Base-by-base conservation (phyloP, 2,329 filamentous ascomycete species). In the Chlorencoelia australis region DNA sequence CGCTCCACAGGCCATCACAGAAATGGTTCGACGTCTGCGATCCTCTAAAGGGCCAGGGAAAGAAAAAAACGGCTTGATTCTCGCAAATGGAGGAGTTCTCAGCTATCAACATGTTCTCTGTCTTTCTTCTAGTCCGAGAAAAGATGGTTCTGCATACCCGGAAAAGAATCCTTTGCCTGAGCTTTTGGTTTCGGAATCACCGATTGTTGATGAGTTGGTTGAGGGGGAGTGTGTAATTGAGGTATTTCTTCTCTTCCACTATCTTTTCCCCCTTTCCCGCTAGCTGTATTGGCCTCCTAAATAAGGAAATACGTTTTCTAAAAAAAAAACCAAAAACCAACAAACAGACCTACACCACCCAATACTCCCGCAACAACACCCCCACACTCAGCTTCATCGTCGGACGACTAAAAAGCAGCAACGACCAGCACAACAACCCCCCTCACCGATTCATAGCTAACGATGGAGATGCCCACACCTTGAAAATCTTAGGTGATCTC, bases 61-160 rank as follows among this genome's bases (percentile, higher is more conserved):
- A 16, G 61, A 61, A 1, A 60, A 54, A 3, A 69, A 62, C 10
- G 77, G 73, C 2, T 54, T 82, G 0, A 60, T 82, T 4, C 64
- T 82, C 10, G 77, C 76, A 2, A 82, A 82, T 47, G 77, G 78
- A 1, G 78, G 78, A 0, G 64, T 74, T 19, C 44, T 79, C n/a
- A 77, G 73, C 0, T 77, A 81, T 50, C 74, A 82, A 50, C 69
- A 81, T 48, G 74, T 68, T 3, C 49, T 82, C 1, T 68, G 73
- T 30, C 56, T 82, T 1, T 77, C 73, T 0, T 64, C 58, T 0
- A 45, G 56, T 7, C 67, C 70, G 7, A 49, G 42, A 21, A 54
- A 60, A 2, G 24, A 33, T 24, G 30, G 28, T 6, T 44, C 48
- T 2, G 40, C 50, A 2, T 77, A 77, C 53, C 71, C 72, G 2